Base-by-base conservation (phyloP, 768 basidiomycete species). In the Mrakia gelida region DNA sequence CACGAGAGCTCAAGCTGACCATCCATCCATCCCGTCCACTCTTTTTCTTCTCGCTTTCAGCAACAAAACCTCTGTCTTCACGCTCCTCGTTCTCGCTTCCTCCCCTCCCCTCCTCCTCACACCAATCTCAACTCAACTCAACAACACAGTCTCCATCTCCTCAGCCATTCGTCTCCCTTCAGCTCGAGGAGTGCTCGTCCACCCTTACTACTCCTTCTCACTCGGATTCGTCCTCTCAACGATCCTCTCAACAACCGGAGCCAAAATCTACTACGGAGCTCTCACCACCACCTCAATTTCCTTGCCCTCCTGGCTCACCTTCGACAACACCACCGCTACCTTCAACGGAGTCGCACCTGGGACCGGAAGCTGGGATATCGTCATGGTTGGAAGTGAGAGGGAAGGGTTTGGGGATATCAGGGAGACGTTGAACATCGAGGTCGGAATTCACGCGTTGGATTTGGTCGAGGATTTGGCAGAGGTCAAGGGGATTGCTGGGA, bases 311-410 rank as follows among this genome's bases (percentile, higher is more conserved):
- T 97, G 93, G 92, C 86, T 96, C 83, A 79, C 75, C 16, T 98
- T 93, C 84, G 87, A 93, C 84, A 82, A 89, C 18, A 80, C 86
- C 28, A 88, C 88, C 23, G 84, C 92, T 76, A 94, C 94, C 3
- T 88, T 97, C 73, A 88, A 91, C 80, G 95, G 95, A 15, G 87
- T 92, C 30, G 88, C 91, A 5, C 95, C 95, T 85, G 38, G 85
- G 85, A 9, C 88, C 88, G 2, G 83, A 84, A 82, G 85, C 10
- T 83, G 91, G 77, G 82, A 88, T 13, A 85, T 95, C 38, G 84
- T 86, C 43, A 84, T 97, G 32, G 87, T 89, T 81, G 92, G 88
- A 7, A 91, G 92, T 65, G 92, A 94, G 80, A 87, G 89, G 80
- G n/a, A 67, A 13, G 75, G 75, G 18, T 76, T 76, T 30, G 75